These are phyloP conservation scores for Pisolithus tinctorius DNA, from an alignment of 768 basidiomycete genomes.

Conservation along the genomic window DNA sequence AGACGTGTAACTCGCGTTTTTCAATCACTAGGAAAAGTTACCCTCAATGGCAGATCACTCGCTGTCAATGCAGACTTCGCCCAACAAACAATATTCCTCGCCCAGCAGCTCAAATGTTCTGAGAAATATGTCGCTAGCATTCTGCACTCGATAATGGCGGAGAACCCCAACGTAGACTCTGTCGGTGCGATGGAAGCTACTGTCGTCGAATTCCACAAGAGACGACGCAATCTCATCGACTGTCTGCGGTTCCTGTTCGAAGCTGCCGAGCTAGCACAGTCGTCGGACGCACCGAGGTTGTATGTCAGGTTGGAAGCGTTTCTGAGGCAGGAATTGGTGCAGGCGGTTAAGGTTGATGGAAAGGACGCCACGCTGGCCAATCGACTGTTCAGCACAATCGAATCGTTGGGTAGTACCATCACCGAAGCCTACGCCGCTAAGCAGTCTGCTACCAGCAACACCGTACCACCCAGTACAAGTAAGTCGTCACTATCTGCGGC, in stretches of 20 bases:
- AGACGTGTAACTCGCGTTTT: not conserved
- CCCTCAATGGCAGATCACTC: constrained; percentile 57
- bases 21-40: constrained; percentile 50
- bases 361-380: constrained; percentile 41
- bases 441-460: constrained; percentile 55
- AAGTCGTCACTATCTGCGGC: not conserved
- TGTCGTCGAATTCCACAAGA: constrained; percentile 59
- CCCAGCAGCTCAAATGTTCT: constrained; percentile 75
- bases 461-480: constrained; percentile 53
- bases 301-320: constrained; percentile 50
- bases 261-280: constrained; percentile 42
- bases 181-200: constrained; percentile 58
- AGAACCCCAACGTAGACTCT: constrained; percentile 57
- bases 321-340: constrained; percentile 48
- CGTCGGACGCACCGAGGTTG: constrained; percentile 39
- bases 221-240: constrained; percentile 64
- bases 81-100: constrained; percentile 68
- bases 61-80: constrained; percentile 77
- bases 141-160: constrained; percentile 54
- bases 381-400: constrained; percentile 59
- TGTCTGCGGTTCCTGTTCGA: constrained; percentile 66
- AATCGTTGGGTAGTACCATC: constrained; percentile 48
- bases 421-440: constrained; percentile 48
- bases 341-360: constrained; percentile 25
- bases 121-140: constrained; percentile 74